These are phyloP conservation scores for Neofusicoccum parvum DNA, from an alignment of 2,329 filamentous ascomycete species.

Conservation along the genomic window DNA sequence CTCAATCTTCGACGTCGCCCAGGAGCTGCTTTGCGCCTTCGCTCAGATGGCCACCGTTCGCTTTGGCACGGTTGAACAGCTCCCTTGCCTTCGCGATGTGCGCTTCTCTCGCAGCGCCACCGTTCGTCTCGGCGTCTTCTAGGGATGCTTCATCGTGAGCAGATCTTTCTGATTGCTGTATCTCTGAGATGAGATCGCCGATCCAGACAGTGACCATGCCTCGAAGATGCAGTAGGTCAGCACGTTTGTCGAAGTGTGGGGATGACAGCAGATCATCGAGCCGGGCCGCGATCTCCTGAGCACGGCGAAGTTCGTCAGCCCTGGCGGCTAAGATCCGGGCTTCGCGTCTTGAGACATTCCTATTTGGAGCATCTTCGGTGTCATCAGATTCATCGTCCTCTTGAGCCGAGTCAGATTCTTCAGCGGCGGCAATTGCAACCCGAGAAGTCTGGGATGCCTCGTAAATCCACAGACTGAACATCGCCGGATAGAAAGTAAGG, in stretches of 20 bases:
- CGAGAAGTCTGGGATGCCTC: slow-evolving; percentile 64
- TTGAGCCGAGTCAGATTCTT: neutral
- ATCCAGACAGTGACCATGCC: slow-evolving; percentile 77
- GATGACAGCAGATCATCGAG: slow-evolving; percentile 73
- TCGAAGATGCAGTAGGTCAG: slow-evolving; percentile 68
- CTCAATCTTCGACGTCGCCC: neutral
- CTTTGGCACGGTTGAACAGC: slow-evolving; percentile 30
- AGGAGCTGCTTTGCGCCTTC: slow-evolving; percentile 22
- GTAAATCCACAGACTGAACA: slow-evolving; percentile 82
- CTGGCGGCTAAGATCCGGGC: slow-evolving; percentile 23
- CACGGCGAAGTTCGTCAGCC: slow-evolving; percentile 57
- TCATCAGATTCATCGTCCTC: neutral
- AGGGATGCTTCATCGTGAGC: slow-evolving; percentile 25
- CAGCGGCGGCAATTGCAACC: slow-evolving; percentile 27
- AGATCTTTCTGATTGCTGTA: slow-evolving; percentile 21
- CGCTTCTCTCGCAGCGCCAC: slow-evolving; percentile 24
- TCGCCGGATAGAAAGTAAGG: slow-evolving; percentile 76
- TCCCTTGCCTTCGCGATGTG: slow-evolving; percentile 30
- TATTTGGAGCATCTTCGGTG: neutral
- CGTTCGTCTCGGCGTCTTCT: slow-evolving; percentile 24
- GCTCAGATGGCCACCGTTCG: slow-evolving; percentile 27
- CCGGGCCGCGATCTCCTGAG: slow-evolving; percentile 64
- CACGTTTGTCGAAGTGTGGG: slow-evolving; percentile 69
- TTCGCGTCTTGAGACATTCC: slow-evolving; percentile 8
- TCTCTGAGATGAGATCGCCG: slow-evolving; percentile 62